phyloP scores from a whole-genome alignment of 1,284 basidiomycete genomes.

The Tremellales sp. region DNA sequence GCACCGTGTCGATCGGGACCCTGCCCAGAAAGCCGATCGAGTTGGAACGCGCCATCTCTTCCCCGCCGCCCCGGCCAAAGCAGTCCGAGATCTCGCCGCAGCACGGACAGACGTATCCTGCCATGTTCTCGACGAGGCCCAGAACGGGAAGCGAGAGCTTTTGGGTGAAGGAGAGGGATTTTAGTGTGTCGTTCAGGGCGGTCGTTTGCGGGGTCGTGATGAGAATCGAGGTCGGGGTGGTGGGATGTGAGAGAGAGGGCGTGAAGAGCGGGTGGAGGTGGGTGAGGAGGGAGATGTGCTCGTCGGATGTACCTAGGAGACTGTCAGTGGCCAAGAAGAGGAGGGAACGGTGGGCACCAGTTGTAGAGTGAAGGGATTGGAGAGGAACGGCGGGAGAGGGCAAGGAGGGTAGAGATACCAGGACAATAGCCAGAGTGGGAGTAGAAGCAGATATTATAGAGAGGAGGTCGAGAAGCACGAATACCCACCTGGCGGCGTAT shows the following conservation, averaged over 20 bases:
- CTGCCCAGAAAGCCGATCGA: slow-evolving; percentile 76
- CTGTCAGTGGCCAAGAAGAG: slow-evolving; percentile 1
- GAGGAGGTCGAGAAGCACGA: neutral
- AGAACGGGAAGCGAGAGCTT: slow-evolving; percentile 82
- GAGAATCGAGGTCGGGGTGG: slow-evolving; percentile 68
- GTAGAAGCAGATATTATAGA: no score
- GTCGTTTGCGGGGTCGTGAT: slow-evolving; percentile 98
- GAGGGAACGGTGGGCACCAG: no score
- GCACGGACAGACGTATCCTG: slow-evolving; percentile 94
- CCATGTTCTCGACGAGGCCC: slow-evolving; percentile 98
- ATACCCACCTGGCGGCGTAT: slow-evolving; percentile 87
- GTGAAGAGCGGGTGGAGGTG: slow-evolving; percentile 82
- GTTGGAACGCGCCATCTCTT: slow-evolving; percentile 75
- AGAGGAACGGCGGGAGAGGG: no score
- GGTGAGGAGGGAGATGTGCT: slow-evolving; percentile 92
- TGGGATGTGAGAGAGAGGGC: slow-evolving; percentile 49
- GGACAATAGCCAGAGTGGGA: no score
- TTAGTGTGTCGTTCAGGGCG: slow-evolving; percentile 89
- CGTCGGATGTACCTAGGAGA: slow-evolving; percentile 92
- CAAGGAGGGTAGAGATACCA: no score
- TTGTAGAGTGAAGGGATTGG: no score
- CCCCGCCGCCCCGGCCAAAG: slow-evolving; percentile 91
- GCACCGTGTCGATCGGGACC: slow-evolving; percentile 88
- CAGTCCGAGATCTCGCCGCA: slow-evolving; percentile 91
- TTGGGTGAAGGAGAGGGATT: slow-evolving; percentile 91